These are phyloP conservation scores for Fusarium circinatum DNA, from an alignment of 2,329 filamentous ascomycete genomes.

Conservation along the genomic window DNA sequence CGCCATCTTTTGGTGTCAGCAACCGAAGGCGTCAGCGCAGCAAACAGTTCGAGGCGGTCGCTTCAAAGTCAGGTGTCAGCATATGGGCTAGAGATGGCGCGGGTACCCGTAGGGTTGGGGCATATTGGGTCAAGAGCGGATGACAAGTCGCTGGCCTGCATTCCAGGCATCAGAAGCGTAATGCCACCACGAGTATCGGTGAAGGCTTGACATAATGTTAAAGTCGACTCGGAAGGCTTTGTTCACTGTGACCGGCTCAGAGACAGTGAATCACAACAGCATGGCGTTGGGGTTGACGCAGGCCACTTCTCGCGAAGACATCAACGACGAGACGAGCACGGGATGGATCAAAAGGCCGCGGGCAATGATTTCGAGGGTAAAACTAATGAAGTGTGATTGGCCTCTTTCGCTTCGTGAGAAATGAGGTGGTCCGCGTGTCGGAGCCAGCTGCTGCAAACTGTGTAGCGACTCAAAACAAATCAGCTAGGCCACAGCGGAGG, in stretches of 20 bases:
- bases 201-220: background rate
- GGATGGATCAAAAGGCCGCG: background rate
- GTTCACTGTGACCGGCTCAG: too few relatives aligned
- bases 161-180: background rate
- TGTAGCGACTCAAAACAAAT: background rate
- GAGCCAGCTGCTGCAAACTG: background rate
- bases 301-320: background rate
- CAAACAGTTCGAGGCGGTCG: background rate
- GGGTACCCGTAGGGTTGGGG: accelerated
- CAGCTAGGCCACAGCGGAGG: background rate
- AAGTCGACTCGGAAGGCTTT: background rate
- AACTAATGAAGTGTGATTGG: accelerated
- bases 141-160: background rate
- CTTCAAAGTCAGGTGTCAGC: background rate
- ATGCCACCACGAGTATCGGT: accelerated
- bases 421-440: background rate
- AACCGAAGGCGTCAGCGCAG: too few relatives aligned
- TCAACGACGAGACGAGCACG: background rate
- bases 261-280: too few relatives aligned
- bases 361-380: background rate
- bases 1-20: background rate
- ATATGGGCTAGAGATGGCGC: background rate
- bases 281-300: background rate
- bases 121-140: background rate
- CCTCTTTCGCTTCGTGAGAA: background rate